Evolutionary conservation across 2,329 filamentous ascomycete genomes (phyloP).

Genomic region (Arthrobotrys conoides): DNA sequence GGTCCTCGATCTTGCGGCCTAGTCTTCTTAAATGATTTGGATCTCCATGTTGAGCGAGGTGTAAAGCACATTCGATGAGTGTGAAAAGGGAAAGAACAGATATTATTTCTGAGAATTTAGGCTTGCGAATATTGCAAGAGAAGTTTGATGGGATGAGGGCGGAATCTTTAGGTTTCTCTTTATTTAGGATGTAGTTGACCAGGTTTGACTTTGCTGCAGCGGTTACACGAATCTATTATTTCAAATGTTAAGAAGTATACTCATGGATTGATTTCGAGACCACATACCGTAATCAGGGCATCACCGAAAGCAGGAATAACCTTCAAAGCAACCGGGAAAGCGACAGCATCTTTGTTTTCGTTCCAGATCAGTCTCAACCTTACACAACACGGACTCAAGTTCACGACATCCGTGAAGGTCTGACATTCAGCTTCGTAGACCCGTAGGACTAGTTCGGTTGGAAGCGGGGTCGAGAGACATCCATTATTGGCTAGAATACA

Average conservation of each 20-base stretch:
- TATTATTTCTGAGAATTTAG: conserved; percentile 4
- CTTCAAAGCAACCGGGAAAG: neutral
- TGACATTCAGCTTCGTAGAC: conserved; percentile 16
- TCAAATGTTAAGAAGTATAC: neutral
- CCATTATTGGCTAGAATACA: neutral
- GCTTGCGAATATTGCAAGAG: conserved; percentile 7
- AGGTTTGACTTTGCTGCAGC: conserved; percentile 16
- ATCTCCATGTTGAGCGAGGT: conserved; percentile 8
- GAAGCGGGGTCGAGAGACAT: neutral
- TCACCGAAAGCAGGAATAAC: conserved; percentile 21
- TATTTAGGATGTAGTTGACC: neutral
- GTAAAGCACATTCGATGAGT: conserved; percentile 7
- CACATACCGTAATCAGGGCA: conserved; percentile 27
- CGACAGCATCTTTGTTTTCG: neutral
- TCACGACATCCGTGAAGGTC: neutral
- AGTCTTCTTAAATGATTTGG: conserved; percentile 1
- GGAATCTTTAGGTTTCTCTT: neutral
- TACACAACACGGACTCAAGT: conserved; percentile 9
- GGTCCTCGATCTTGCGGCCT: neutral
- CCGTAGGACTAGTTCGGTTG: neutral
- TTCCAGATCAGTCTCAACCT: conserved; percentile 5
- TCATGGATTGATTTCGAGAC: no score
- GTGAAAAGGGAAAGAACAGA: conserved; percentile 11
- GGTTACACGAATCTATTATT: conserved; percentile 21
- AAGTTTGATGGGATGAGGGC: neutral